These are phyloP conservation scores for Phytophthora palmivora DNA, from an alignment of 352 stramenopile genomes.

Conservation along the genomic window DNA sequence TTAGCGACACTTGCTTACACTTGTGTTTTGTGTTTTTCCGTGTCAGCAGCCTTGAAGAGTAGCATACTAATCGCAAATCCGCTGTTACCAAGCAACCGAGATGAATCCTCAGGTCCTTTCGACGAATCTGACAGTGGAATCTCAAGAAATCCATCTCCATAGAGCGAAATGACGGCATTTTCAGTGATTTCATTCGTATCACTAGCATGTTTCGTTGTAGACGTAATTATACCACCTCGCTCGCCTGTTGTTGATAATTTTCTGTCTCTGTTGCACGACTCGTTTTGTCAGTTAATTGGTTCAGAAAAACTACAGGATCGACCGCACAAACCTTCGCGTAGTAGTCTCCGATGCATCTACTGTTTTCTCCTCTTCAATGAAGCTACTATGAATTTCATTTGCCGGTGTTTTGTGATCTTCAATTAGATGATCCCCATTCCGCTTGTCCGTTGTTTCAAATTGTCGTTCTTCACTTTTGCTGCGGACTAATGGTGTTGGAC, in stretches of 20 bases:
- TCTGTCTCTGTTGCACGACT: too few relatives aligned
- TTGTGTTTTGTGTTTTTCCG: conserved; percentile 34
- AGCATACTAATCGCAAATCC: conserved; percentile 48
- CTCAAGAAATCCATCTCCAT: conserved; percentile 62
- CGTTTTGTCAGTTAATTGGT: too few relatives aligned
- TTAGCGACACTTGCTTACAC: conserved; percentile 28
- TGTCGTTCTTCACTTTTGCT: not conserved
- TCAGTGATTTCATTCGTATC: not conserved
- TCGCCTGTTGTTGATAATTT: not conserved
- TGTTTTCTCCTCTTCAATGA: not conserved
- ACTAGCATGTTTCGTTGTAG: not conserved
- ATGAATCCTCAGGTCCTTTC: not conserved
- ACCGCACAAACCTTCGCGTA: conserved; percentile 4
- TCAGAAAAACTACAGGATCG: too few relatives aligned
- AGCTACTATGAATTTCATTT: not conserved
- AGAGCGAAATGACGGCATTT: conserved; percentile 47
- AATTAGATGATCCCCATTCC: not conserved
- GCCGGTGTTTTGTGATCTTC: not conserved
- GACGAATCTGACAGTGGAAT: conserved; percentile 23
- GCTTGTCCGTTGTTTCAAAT: not conserved
- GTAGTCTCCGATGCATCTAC: too few relatives aligned
- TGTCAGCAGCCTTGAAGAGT: conserved; percentile 59
- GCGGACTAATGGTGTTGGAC: conserved; percentile 7
- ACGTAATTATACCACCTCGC: not conserved
- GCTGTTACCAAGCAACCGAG: conserved; percentile 12